phyloP scores from a whole-genome alignment of 2,329 filamentous ascomycete genomes.

The Sarocladium kiliense region DNA sequence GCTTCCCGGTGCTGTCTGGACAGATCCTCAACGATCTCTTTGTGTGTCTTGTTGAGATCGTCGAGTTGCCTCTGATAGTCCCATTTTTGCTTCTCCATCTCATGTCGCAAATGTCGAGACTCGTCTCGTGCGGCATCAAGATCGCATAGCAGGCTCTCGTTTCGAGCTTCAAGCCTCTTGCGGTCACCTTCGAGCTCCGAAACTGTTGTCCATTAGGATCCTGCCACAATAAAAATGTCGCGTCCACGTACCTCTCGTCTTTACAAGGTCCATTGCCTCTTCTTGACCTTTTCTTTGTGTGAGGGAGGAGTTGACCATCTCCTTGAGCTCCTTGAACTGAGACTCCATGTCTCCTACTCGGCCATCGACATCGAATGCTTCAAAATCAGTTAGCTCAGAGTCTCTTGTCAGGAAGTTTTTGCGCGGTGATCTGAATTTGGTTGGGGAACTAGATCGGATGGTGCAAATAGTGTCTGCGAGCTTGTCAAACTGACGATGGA shows the following conservation, averaged over 20 bases:
- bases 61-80: slow-evolving; percentile 44
- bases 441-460: slow-evolving; percentile 32
- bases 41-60: slow-evolving; percentile 38
- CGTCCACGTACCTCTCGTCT: slow-evolving; percentile 61
- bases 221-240: background rate
- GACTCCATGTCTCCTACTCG: slow-evolving; percentile 72
- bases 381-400: slow-evolving; percentile 61
- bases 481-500: slow-evolving; percentile 25
- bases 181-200: slow-evolving; percentile 44
- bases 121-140: slow-evolving; percentile 40
- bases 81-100: slow-evolving; percentile 32
- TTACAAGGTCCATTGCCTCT: slow-evolving; percentile 69
- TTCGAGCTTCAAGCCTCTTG: slow-evolving; percentile 40
- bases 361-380: slow-evolving; percentile 76
- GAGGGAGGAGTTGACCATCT: slow-evolving; percentile 65
- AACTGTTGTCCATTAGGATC: slow-evolving; percentile 28
- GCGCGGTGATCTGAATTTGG: slow-evolving; percentile 37
- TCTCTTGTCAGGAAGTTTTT: slow-evolving; percentile 62
- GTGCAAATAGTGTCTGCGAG: slow-evolving; percentile 27
- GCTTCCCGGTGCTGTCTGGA: slow-evolving; percentile 27
- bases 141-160: slow-evolving; percentile 55
- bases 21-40: slow-evolving; percentile 28
- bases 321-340: slow-evolving; percentile 66
- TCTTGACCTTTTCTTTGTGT: slow-evolving; percentile 66
- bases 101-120: slow-evolving; percentile 25